Evolutionary conservation across 331 rosid species (phyloP).

Genomic region (Acacia concinna): DNA sequence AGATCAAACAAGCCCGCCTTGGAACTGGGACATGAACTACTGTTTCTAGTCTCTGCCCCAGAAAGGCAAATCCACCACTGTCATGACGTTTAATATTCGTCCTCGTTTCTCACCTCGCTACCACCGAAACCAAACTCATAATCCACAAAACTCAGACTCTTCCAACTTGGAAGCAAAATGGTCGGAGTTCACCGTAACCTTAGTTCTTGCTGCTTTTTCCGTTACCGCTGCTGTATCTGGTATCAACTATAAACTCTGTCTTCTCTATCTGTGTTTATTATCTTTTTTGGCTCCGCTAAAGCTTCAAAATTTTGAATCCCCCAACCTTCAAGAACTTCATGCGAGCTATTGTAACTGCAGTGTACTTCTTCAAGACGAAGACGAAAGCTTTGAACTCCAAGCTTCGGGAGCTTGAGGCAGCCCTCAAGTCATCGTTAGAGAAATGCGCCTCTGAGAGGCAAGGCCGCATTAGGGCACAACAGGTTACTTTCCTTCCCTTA

Average conservation of each 20-base stretch:
- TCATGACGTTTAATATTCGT: neutral
- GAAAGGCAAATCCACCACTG: neutral
- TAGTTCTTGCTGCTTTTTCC: constrained; percentile 57
- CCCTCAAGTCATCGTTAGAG: constrained; percentile 54
- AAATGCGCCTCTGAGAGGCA: constrained; percentile 77
- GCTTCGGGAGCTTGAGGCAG: constrained; percentile 55
- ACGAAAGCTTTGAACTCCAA: constrained; percentile 54
- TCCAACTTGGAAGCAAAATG: constrained; percentile 32
- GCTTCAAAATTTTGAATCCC: neutral
- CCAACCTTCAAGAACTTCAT: constrained; percentile 1
- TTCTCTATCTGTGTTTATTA: neutral
- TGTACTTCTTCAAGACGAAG: constrained; percentile 49
- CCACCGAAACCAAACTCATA: neutral
- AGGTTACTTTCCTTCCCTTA: constrained; percentile 41
- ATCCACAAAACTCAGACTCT: constrained; percentile 3
- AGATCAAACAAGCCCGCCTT: neutral
- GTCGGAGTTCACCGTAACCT: constrained; percentile 39
- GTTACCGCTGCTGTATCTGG: constrained; percentile 55
- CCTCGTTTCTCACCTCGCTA: neutral
- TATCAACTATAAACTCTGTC: neutral
- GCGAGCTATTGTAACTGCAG: constrained; percentile 31
- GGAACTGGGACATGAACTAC: neutral
- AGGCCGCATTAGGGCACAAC: constrained; percentile 94
- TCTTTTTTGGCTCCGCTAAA: neutral
- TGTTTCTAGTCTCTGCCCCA: neutral